phyloP scores from a whole-genome alignment of 2,329 filamentous ascomycete species.

The Colletotrichum theobromicola region DNA sequence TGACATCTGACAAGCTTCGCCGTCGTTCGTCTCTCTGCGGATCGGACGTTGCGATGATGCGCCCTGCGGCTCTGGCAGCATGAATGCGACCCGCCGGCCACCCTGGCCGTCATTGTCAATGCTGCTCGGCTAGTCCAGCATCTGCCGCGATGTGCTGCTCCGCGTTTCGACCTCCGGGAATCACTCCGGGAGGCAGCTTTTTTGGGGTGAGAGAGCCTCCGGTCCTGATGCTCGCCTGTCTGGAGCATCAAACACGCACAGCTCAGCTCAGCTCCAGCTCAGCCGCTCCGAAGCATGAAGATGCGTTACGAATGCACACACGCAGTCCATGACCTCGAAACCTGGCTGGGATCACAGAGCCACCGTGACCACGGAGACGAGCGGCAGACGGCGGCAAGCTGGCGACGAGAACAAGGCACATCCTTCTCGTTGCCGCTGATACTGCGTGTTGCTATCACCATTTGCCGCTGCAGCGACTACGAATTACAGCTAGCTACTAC shows the following conservation, averaged over 20 bases:
- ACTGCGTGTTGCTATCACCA: background rate
- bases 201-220: background rate
- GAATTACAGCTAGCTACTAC: background rate
- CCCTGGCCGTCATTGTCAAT: conserved; percentile 11
- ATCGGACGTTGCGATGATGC: background rate
- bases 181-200: background rate
- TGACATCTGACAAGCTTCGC: background rate
- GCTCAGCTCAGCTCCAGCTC: background rate
- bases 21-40: background rate
- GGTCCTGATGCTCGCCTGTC: background rate
- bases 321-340: background rate
- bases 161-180: conserved; percentile 1
- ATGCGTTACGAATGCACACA: conserved; percentile 9
- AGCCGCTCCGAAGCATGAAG: conserved; percentile 12
- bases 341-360: background rate
- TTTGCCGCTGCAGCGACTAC: conserved; percentile 14
- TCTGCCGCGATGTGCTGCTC: background rate
- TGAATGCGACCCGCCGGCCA: conserved; percentile 11
- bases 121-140: conserved; percentile 8
- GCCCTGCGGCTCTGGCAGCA: conserved; percentile 12
- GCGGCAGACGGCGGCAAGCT: conserved; percentile 7
- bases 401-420: background rate
- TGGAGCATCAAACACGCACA: background rate
- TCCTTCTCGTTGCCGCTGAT: conserved; percentile 1
- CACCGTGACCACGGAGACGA: conserved; percentile 7